Evolutionary conservation across 148 eudicot species (phyloP).

Genomic region (Chenopodium formosanum): DNA sequence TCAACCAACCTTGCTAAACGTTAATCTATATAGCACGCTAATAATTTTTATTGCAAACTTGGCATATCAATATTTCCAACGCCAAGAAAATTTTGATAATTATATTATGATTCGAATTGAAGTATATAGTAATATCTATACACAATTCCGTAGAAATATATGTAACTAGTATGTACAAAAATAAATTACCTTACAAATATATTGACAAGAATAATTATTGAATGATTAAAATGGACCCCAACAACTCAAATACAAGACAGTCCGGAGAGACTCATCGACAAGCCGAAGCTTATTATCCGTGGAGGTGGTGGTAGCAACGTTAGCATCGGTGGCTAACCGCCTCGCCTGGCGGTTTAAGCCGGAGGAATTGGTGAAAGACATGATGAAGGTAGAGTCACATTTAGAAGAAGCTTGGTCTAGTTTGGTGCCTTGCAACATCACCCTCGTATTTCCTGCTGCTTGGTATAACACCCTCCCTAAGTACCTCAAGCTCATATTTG

Average conservation of each 20-base stretch:
- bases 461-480: constrained; percentile 22
- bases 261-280: constrained; percentile 19
- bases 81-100: too few species aligned
- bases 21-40: too few species aligned
- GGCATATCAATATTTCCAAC: too few species aligned
- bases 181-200: too few species aligned
- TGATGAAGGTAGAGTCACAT: neutral
- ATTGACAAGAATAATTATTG: neutral
- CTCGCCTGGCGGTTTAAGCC: neutral
- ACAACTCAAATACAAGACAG: constrained; percentile 26
- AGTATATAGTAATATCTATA: too few species aligned
- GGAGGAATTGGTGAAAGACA: constrained; percentile 3
- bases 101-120: too few species aligned
- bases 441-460: constrained; percentile 16
- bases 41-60: too few species aligned
- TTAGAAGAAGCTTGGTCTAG: constrained; percentile 16
- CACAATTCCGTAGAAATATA: too few species aligned
- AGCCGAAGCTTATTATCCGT: neutral
- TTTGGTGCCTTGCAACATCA: constrained; percentile 11
- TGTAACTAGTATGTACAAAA: too few species aligned
- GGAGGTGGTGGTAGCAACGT: neutral
- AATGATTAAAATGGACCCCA: constrained; percentile 17
- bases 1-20: too few species aligned
- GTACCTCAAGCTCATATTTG: constrained; percentile 23
- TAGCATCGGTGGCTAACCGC: neutral